Base-by-base conservation (phyloP, 345 rosid species). In the Litchi chinensis region DNA sequence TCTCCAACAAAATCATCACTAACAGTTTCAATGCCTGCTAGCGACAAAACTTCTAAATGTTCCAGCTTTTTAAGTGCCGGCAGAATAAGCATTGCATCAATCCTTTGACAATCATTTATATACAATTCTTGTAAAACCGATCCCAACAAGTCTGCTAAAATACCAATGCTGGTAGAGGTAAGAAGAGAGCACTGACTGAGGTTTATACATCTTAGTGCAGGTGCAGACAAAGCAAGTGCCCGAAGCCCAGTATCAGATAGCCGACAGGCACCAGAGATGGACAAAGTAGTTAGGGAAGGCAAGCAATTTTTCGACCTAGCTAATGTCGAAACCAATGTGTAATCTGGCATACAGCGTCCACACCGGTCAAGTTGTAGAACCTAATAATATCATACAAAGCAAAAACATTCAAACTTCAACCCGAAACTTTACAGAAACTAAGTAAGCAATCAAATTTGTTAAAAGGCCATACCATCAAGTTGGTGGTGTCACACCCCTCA, bases 291-390 rank as follows among this genome's bases (percentile, higher is more conserved):
- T 54, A 95, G 84, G 65, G 77, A 64, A 39, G 90, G 91, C 85
- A 93, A 87, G 86, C 88, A 81, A 59, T 86, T 82, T 48, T 87
- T 70, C 70, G 93, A 88, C 77, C 77, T 82, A 59, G 89, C 92
- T 80, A 92, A 80, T 83, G 95, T 87, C 68, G 82, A 76, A 57
- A 21, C 81, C 76, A 95, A 32, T 41, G 71, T 28, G 74, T 87
- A 87, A 86, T 95, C 99, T 57, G 96, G 74, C 90, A 95, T 54
- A 82, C 98, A 92, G 70, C 91, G 92, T 15, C 99, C 99, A 85
- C 96, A 89, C 67, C 83, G 87, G 79, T 91, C 95, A 44, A 95
- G 95, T 82, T 95, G 99, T 75, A 95, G 87, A 80, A 95, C 93
- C 99, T 93, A 89, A 77, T 93, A 89, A 77, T 71, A 72, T 77